A percentile compares a stretch with the other conserved stretches of the same genome.
These are phyloP conservation scores for Suillus bovinus DNA, from an alignment of 768 basidiomycete species.

Conservation along the genomic window DNA sequence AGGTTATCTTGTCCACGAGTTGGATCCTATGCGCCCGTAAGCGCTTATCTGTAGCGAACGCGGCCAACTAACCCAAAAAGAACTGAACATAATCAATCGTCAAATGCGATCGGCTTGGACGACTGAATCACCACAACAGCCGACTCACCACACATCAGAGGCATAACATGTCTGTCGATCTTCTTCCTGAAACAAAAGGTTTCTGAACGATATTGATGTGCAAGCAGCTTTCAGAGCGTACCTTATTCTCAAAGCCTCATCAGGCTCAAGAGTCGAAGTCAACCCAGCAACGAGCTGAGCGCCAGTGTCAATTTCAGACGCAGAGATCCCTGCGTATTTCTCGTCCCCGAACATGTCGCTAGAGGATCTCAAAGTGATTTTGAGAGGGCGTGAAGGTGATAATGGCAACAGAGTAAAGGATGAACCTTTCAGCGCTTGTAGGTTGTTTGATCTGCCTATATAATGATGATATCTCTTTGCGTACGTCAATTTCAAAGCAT, in stretches of 20 bases:
- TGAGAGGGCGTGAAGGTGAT: neutral
- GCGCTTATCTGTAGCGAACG: neutral
- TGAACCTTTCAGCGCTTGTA: neutral
- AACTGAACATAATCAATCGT: constrained; percentile 39
- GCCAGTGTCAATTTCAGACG: constrained; percentile 47
- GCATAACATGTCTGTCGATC: constrained; percentile 62
- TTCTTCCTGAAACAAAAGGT: constrained; percentile 38
- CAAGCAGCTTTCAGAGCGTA: constrained; percentile 20
- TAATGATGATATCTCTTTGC: too few species aligned
- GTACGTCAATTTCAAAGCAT: too few species aligned
- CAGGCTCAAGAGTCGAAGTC: constrained; percentile 41
- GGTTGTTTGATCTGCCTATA: too few species aligned
- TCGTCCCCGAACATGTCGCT: constrained; percentile 17
- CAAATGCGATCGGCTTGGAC: constrained; percentile 2
- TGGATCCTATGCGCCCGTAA: constrained; percentile 48
- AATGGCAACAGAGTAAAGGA: neutral
- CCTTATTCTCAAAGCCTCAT: constrained; percentile 50
- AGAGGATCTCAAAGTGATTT: constrained; percentile 7
- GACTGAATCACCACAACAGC: neutral
- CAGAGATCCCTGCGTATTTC: constrained; percentile 32
- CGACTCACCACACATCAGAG: constrained; percentile 61
- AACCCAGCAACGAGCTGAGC: constrained; percentile 50
- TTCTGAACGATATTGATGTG: neutral
- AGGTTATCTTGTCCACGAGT: constrained; percentile 69
- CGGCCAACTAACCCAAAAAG: constrained; percentile 45